Evolutionary conservation across 1,139 yeast species (phyloP), one percentile per base, ranked within the genome.

Genomic region (Kodamaea sp.): DNA sequence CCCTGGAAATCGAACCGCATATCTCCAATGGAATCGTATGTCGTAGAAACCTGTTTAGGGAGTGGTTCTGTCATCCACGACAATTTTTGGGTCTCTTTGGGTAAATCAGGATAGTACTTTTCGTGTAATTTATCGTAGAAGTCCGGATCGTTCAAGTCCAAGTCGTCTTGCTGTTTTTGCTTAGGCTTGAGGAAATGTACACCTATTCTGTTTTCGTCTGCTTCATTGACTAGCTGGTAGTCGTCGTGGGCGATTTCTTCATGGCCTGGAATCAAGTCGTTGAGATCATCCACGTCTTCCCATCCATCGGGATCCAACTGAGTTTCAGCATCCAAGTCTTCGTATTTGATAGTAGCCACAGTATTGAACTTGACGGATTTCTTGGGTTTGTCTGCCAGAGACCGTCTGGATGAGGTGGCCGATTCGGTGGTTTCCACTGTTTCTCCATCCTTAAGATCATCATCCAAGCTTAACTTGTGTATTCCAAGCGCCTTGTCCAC

Each of bases 1-100:
- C 97, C 98, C 38, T 78, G 70, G 58, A 92, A 90, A 51, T 92
- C 97, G 55, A 92, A 94, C 42, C 99, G 66, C 59, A 92, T 68
- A 40, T 86, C 82, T 0, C 80, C 62, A 2, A 83, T 75, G 14
- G 83, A 78, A 31, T 80, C 83, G 43, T 82, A 80, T 0, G 78
- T 64, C 2, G 71, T 63, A 2, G 70, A 48, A 4, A 66, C 66
- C 16, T 63, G 56, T 12, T 60, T 62, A 32, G 82, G 79, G 20
- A 73, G 45, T 1, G 89, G 86, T 38, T 77, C 72, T 0, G 73
- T 66, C 96, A 90, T 90, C 98, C 98, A 92, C 36, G 90, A 84
- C 38, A 94, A 59, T 50, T 87, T 85, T 25, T 78, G 81, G 0
- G 89, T 77, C 48, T 92, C 96, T 35, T 72, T 78, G 4, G 96